Conservation (phyloP, 345 rosid species). For the Eucalyptus virginea region DNA sequence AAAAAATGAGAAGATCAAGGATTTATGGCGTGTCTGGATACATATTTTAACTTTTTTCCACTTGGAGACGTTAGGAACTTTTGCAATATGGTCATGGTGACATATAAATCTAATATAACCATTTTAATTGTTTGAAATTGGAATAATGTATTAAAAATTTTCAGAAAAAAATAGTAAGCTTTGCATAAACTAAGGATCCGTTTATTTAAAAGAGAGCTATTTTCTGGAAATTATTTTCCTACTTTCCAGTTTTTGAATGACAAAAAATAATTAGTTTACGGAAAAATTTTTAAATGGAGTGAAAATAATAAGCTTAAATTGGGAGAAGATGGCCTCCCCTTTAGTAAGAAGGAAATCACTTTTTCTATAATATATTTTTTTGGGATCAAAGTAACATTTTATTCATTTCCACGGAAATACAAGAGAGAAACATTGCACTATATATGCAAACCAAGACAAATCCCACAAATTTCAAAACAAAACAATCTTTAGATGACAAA, state of each 20-base stretch:
- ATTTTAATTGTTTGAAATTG: neutral
- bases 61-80: neutral
- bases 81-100: neutral
- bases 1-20: neutral
- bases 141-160: too few species aligned
- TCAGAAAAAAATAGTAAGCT: neutral
- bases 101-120: neutral
- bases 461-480: too few species aligned
- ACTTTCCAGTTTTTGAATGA: neutral
- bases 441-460: too few species aligned
- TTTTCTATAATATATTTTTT: neutral
- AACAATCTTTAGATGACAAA: too few species aligned
- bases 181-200: neutral
- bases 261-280: neutral
- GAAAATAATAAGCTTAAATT: neutral
- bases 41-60: neutral
- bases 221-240: neutral
- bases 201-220: neutral
- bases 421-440: too few species aligned
- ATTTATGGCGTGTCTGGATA: neutral
- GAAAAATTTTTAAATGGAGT: neutral
- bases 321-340: neutral
- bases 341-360: neutral
- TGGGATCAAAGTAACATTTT: too few species aligned
- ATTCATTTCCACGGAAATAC: too few species aligned